phyloP scores from a whole-genome alignment of 768 basidiomycete species.

The Asterophora lycoperdoides region DNA sequence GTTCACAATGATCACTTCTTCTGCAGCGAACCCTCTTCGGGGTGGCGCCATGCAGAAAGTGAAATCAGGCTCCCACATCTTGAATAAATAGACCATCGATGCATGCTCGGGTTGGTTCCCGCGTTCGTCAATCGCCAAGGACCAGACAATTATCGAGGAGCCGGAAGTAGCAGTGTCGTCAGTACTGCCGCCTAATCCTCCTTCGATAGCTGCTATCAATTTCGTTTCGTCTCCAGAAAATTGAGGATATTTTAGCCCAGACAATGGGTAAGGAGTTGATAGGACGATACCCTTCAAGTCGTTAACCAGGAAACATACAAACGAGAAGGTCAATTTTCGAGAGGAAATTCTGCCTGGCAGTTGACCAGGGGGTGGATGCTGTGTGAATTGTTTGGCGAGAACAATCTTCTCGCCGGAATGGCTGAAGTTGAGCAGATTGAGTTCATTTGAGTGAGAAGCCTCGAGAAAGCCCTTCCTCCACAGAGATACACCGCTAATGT shows the following conservation, averaged over 20 bases:
- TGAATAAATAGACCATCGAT: neutral
- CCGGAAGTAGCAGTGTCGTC: neutral
- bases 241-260: neutral
- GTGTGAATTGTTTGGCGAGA: neutral
- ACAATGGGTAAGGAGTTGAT: neutral
- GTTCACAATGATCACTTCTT: neutral
- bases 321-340: neutral
- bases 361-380: neutral
- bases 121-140: neutral
- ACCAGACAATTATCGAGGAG: constrained; percentile 3
- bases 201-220: neutral
- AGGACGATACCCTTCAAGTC: neutral
- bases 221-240: constrained; percentile 4
- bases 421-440: constrained; percentile 2
- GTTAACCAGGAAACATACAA: constrained; percentile 2
- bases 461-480: neutral
- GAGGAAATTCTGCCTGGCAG: neutral
- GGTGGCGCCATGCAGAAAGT: constrained; percentile 2
- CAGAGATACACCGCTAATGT: neutral
- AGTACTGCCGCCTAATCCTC: neutral
- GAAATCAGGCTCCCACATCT: neutral
- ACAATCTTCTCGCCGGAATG: constrained; percentile 4
- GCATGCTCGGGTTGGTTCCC: neutral
- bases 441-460: neutral
- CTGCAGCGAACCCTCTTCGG: neutral